These are phyloP conservation scores for Diaporthe caulivora DNA, from an alignment of 2,329 filamentous ascomycete species.

Conservation along the genomic window DNA sequence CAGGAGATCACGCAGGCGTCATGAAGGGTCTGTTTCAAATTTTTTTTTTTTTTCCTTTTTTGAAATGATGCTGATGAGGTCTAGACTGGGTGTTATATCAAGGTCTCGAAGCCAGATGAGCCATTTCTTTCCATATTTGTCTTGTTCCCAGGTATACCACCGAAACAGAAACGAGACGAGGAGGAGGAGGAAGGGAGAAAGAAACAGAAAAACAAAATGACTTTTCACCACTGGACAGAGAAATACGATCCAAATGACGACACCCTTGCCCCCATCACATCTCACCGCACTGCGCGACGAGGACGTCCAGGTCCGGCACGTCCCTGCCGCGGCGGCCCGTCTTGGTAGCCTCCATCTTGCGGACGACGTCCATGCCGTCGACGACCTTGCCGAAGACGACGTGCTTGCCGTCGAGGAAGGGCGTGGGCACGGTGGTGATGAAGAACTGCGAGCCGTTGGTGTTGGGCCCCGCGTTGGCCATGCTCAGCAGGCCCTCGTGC, in stretches of 20 bases:
- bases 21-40: too few species aligned
- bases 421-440: slow-evolving; percentile 89
- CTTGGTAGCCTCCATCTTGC: slow-evolving; percentile 92
- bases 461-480: slow-evolving; percentile 94
- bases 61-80: neutral
- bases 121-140: neutral
- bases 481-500: slow-evolving; percentile 83
- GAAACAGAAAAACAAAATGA: neutral
- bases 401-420: slow-evolving; percentile 92
- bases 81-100: neutral
- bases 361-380: slow-evolving; percentile 90
- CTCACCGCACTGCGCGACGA: slow-evolving; percentile 90
- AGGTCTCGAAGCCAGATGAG: neutral
- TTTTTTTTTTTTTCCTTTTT: too few species aligned
- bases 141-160: neutral
- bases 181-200: neutral
- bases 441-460: slow-evolving; percentile 98
- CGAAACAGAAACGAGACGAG: neutral
- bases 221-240: neutral
- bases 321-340: slow-evolving; percentile 81
- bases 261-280: slow-evolving; percentile 72
- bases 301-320: slow-evolving; percentile 86
- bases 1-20: neutral
- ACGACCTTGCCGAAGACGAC: slow-evolving; percentile 94
- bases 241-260: neutral